phyloP scores from a whole-genome alignment of 345 rosid species.

The Iberis pinnata region DNA sequence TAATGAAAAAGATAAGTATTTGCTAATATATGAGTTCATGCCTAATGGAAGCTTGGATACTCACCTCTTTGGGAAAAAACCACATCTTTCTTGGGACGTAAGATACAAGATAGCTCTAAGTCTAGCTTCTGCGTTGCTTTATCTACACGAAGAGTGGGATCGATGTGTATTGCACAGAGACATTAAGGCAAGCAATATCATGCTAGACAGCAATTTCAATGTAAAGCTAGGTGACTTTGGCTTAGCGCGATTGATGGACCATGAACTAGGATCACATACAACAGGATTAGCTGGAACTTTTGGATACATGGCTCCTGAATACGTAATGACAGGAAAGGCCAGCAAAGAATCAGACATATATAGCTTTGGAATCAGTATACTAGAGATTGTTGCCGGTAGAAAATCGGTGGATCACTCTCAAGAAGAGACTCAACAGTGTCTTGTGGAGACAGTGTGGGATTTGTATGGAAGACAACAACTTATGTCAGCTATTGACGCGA shows the following conservation, averaged over 20 bases:
- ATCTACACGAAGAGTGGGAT: constrained; percentile 43
- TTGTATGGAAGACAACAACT: constrained; percentile 25
- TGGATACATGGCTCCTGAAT: constrained; percentile 43
- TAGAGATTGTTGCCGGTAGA: constrained; percentile 38
- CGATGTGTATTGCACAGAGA: constrained; percentile 39
- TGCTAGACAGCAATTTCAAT: constrained; percentile 34
- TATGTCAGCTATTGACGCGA: constrained; percentile 23
- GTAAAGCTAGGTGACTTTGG: constrained; percentile 48
- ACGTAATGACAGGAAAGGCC: constrained; percentile 27
- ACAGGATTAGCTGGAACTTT: constrained; percentile 39
- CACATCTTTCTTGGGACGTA: constrained; percentile 23
- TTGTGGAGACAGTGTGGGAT: constrained; percentile 44
- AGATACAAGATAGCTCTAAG: constrained; percentile 31
- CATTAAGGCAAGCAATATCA: constrained; percentile 34
- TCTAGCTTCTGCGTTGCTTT: constrained; percentile 33
- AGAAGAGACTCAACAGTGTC: constrained; percentile 20
- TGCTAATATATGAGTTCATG: constrained; percentile 36
- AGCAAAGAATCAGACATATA: constrained; percentile 38
- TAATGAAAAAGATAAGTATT: constrained; percentile 29
- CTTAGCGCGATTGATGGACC: constrained; percentile 34
- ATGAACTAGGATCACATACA: constrained; percentile 33
- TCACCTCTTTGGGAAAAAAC: constrained; percentile 26
- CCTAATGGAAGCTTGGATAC: constrained; percentile 34
- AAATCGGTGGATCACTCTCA: constrained; percentile 19
- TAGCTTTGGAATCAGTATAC: constrained; percentile 36